Base-by-base conservation (phyloP, 257 asterid species). In the Forsythia viridissima region DNA sequence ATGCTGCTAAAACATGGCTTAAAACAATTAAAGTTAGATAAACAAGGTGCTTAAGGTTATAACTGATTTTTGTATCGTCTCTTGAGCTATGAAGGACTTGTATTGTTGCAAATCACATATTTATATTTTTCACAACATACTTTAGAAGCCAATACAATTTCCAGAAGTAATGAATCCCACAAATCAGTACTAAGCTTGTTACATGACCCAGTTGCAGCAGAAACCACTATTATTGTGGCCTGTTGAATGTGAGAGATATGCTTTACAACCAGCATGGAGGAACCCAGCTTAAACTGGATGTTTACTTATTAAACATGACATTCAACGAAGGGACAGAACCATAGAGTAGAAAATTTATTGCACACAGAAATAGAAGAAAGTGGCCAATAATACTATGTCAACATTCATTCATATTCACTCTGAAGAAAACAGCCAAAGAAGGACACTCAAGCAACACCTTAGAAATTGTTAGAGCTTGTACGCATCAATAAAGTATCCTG, bases 261-360 rank as follows among this genome's bases (percentile, higher is more conserved):
- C 70, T 37, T 24, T 40, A 77, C n/a, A 55, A 66, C 70, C 10
- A 37, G 15, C 68, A 73, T 34, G 41, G 41, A 20, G 3, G 24
- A 13, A 65, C 66, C 66, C 12, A 79, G 69, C 72, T 67, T 11
- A 15, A 39, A 65, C 75, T 70, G 21, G 71, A 69, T 69, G 67
- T 79, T 71, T 75, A 74, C 40, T n/a, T 3, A 66, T 44, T 51
- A 18, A 39, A 69, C 69, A 76, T 16, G 39, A n/a, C 66, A 57
- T 57, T 57, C 66, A n/a, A n/a, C 3, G 65, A 55, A 57, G 30
- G 24, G 66, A 57, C 0, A 55, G 10, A 55, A 5, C 65, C 30
- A 3, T 5, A 18, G 65, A 55, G 24, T 16, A 55, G 30, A 55
- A 30, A 57, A 57, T n/a, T n/a, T n/a, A 57, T 57, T 57, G 30